Percentiles rank a stretch among this genome's conserved stretches.
Conservation (phyloP, 2,329 filamentous ascomycete species). For the Aspergillus luchuensis region DNA sequence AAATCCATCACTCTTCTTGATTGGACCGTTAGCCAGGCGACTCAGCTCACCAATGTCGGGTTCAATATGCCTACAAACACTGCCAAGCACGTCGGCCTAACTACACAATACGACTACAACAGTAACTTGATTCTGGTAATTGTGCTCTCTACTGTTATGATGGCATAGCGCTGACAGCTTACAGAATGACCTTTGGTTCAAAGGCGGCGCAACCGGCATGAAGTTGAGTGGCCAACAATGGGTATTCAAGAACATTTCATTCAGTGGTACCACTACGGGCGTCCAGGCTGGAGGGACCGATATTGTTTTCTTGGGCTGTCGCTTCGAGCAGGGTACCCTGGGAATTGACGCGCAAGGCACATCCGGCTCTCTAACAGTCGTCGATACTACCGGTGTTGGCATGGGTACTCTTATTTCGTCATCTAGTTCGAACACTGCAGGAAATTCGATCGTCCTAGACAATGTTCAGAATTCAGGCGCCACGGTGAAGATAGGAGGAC, state of each 20-base stretch:
- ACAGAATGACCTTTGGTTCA: conserved; percentile 30
- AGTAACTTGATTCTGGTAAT: conserved; percentile 35
- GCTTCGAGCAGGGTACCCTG: conserved; percentile 26
- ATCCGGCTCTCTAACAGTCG: conserved; percentile 27
- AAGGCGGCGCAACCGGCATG: conserved; percentile 35
- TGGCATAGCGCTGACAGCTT: conserved; percentile 6
- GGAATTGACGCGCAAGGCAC: conserved; percentile 30
- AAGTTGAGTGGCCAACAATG: conserved; percentile 37
- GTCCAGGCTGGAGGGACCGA: conserved; percentile 48
- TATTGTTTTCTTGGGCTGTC: conserved; percentile 29
- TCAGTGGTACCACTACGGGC: conserved; percentile 60
- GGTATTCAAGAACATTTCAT: conserved; percentile 53
- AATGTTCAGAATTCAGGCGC: conserved; percentile 32
- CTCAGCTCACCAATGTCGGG: conserved; percentile 41
- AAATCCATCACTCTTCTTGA: conserved; percentile 37
- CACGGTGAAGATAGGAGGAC: conserved; percentile 31
- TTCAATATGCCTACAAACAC: conserved; percentile 41
- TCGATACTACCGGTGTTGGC: conserved; percentile 20
- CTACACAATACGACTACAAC: conserved; percentile 33
- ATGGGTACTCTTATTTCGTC: conserved; percentile 25
- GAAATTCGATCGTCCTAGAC: conserved; percentile 33
- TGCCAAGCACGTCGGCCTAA: conserved; percentile 38
- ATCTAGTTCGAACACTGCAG: conserved; percentile 33
- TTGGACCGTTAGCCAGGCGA: conserved; percentile 44
- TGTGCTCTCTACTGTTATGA: not conserved